Percentiles rank a stretch among this genome's conserved stretches.
These are phyloP conservation scores for Kodamaea ohmeri DNA, from an alignment of 1,139 yeast species.

Conservation along the genomic window DNA sequence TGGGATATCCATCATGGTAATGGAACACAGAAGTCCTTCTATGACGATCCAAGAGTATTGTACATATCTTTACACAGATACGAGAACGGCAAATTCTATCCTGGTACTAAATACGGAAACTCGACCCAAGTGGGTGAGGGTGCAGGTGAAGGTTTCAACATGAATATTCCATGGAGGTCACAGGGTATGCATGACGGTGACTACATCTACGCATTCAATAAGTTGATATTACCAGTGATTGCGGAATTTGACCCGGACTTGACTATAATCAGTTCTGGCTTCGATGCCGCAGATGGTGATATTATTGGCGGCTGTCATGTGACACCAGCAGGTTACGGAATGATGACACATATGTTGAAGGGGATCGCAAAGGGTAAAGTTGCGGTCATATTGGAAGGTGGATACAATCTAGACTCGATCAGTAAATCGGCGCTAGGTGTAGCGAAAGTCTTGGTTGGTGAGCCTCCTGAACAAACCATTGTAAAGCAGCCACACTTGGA, in stretches of 20 bases:
- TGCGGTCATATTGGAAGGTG: constrained; percentile 93
- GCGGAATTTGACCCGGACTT: constrained; percentile 90
- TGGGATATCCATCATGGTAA: constrained; percentile 99
- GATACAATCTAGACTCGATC: constrained; percentile 88
- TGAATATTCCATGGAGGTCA: constrained; percentile 93
- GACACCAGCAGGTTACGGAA: constrained; percentile 93
- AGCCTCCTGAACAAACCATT: constrained; percentile 81
- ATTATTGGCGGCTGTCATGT: constrained; percentile 97
- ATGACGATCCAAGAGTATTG: constrained; percentile 83
- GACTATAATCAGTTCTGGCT: constrained; percentile 90
- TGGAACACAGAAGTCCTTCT: constrained; percentile 93
- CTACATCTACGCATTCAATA: constrained; percentile 86
- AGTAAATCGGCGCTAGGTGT: constrained; percentile 90
- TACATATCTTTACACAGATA: constrained; percentile 90
- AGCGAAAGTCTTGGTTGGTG: constrained; percentile 88
- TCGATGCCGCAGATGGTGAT: constrained; percentile 99
- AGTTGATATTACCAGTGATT: constrained; percentile 86
- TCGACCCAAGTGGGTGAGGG: constrained; percentile 81
- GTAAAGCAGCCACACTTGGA: constrained; percentile 65
- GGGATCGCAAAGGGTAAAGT: constrained; percentile 83
- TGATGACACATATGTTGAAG: constrained; percentile 90
- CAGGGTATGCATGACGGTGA: constrained; percentile 96
- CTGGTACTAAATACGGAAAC: constrained; percentile 84
- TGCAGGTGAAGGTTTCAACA: constrained; percentile 77
- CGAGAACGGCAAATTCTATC: constrained; percentile 90